Percentiles rank a stretch among this genome's conserved stretches.
These are phyloP conservation scores for Tribonema minus DNA, from an alignment of 108 stramenopile genomes.

Conservation along the genomic window DNA sequence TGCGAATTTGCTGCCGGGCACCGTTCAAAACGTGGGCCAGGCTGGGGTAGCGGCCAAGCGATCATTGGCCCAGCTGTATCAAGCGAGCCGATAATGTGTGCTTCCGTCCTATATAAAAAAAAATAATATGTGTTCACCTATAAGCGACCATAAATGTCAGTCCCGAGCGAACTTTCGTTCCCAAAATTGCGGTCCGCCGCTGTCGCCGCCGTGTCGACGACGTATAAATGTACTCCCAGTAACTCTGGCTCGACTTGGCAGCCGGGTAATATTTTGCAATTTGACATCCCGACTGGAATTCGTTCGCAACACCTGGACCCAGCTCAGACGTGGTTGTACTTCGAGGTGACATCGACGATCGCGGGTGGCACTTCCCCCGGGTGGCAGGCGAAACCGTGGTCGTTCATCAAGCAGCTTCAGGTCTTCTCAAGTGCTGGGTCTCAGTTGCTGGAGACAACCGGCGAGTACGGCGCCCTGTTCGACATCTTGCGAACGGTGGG, in stretches of 20 bases:
- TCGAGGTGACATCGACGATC: not conserved
- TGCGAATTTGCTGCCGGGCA: not conserved
- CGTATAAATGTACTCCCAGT: not conserved
- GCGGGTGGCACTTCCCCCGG: not conserved
- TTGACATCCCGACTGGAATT: not conserved
- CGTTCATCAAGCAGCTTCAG: not conserved
- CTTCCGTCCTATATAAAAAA: too few species aligned
- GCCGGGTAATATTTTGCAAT: not conserved
- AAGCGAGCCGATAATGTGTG: not conserved
- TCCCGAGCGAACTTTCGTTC: not conserved
- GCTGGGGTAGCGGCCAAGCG: not conserved
- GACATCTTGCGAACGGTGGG: not conserved
- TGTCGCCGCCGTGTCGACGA: not conserved
- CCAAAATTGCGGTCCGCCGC: not conserved
- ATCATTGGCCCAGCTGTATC: not conserved
- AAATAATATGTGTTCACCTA: not conserved
- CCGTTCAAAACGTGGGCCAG: not conserved
- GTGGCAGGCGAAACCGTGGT: not conserved
- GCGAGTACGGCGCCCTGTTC: not conserved
- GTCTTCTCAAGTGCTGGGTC: not conserved
- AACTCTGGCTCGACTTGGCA: not conserved
- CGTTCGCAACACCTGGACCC: not conserved
- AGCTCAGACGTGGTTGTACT: not conserved
- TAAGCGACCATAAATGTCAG: not conserved
- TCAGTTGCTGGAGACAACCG: not conserved